Percentiles rank a stretch among this genome's conserved stretches.
Conservation (phyloP, 768 basidiomycete species). For the Boletus edulis region DNA sequence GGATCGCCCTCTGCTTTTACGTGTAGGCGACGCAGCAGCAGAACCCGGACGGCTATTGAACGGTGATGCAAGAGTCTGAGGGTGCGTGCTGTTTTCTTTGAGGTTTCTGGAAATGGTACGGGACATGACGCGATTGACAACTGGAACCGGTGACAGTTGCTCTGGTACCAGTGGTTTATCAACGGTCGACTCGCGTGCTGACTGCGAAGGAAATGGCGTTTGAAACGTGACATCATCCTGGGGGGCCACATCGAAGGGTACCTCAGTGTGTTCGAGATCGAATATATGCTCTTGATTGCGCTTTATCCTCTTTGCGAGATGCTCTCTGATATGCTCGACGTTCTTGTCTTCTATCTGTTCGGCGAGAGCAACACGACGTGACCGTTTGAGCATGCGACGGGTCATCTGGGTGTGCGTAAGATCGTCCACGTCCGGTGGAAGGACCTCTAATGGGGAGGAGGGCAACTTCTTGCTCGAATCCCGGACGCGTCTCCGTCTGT, state of each 20-base stretch:
- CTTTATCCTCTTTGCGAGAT: conserved; percentile 35
- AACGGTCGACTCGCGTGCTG: conserved; percentile 22
- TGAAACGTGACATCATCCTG: conserved; percentile 24
- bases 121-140: conserved; percentile 32
- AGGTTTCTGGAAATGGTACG: conserved; percentile 40
- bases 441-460: conserved; percentile 30
- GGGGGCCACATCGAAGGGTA: conserved; percentile 1
- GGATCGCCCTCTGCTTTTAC: conserved; percentile 10
- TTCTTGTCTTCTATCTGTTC: conserved; percentile 23
- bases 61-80: conserved; percentile 40
- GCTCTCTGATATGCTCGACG: conserved; percentile 17
- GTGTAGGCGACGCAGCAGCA: conserved; percentile 35
- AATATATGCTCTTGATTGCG: conserved; percentile 14
- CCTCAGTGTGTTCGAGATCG: neutral
- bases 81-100: conserved; percentile 36
- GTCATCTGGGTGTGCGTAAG: conserved; percentile 41
- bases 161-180: conserved; percentile 27
- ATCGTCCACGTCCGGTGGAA: conserved; percentile 29
- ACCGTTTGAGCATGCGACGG: conserved; percentile 46
- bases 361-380: conserved; percentile 35
- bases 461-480: conserved; percentile 4
- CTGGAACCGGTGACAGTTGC: conserved; percentile 44
- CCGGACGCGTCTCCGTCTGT: conserved; percentile 27
- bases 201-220: conserved; percentile 26
- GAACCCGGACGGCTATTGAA: conserved; percentile 47